Percentiles rank a stretch among this genome's conserved stretches.
These are phyloP conservation scores for Ceratobasidium theobromae DNA, from an alignment of 1,284 basidiomycete species.

Conservation along the genomic window DNA sequence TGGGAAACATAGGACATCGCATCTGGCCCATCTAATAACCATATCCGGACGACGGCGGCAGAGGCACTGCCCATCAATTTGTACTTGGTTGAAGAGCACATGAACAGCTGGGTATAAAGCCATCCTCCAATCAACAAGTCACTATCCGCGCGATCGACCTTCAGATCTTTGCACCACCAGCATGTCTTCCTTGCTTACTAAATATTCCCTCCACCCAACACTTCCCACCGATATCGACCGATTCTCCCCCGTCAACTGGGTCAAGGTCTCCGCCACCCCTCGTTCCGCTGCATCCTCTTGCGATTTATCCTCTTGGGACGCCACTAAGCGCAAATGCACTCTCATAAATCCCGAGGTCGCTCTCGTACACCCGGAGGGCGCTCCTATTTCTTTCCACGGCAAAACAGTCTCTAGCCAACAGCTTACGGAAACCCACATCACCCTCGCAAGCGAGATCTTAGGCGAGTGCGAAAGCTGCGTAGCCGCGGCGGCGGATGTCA, in stretches of 20 bases:
- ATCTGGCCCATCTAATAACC: too few relatives aligned
- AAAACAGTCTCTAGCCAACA: constrained; percentile 9
- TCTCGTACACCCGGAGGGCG: constrained; percentile 12
- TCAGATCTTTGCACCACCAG: too few relatives aligned
- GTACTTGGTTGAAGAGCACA: too few relatives aligned
- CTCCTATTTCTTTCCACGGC: constrained; percentile 1
- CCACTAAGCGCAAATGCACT: too few relatives aligned
- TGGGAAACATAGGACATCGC: too few relatives aligned
- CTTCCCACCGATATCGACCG: neutral
- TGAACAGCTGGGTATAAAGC: too few relatives aligned
- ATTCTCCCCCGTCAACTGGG: neutral
- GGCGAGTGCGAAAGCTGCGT: neutral
- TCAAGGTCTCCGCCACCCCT: neutral
- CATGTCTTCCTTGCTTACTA: neutral
- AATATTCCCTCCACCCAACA: neutral
- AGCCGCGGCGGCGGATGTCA: neutral
- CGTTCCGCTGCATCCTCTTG: too few relatives aligned
- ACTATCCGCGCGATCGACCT: too few relatives aligned
- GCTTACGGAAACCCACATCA: neutral
- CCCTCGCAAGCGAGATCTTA: neutral
- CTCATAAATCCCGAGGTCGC: neutral
- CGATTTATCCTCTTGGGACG: too few relatives aligned
- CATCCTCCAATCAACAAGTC: too few relatives aligned
- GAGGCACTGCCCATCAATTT: too few relatives aligned
- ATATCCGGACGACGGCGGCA: too few relatives aligned